A percentile compares a stretch with the other conserved stretches of the same genome.
phyloP scores from a whole-genome alignment of 768 basidiomycete species.

The Rhizopogon vinicolor region DNA sequence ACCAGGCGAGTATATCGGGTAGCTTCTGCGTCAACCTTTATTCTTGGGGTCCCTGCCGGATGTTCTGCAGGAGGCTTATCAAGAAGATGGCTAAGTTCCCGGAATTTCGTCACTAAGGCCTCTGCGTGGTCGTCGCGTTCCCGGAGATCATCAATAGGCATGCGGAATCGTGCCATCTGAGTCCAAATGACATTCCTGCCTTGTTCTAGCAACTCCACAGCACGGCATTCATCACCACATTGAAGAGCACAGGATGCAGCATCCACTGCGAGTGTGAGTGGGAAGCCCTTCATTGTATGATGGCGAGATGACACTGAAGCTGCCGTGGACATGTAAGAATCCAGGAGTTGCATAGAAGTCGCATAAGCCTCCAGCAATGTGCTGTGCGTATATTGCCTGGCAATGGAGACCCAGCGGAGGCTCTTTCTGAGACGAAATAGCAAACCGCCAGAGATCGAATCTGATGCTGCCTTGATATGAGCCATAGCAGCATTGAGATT shows the following conservation, averaged over 20 bases:
- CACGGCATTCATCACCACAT: constrained; percentile 4
- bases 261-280: constrained; percentile 6
- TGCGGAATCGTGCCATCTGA: constrained; percentile 20
- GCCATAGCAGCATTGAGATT: neutral
- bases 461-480: neutral
- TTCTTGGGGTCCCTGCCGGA: neutral
- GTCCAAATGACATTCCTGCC: constrained; percentile 26
- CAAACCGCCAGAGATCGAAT: neutral
- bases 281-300: neutral
- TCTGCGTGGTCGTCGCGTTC: neutral
- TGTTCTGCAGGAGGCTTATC: neutral
- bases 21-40: neutral
- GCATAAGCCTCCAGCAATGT: neutral
- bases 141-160: constrained; percentile 5
- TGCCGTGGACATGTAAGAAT: neutral
- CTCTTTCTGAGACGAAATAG: too few species aligned
- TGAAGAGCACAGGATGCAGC: constrained; percentile 16
- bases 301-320: neutral
- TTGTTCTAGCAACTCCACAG: constrained; percentile 27
- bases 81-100: neutral
- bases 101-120: neutral
- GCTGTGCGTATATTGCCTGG: neutral
- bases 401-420: neutral
- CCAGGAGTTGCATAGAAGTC: constrained; percentile 4
- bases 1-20: neutral